These are phyloP conservation scores for Adansonia digitata DNA, from an alignment of 345 rosid genomes.

Conservation along the genomic window DNA sequence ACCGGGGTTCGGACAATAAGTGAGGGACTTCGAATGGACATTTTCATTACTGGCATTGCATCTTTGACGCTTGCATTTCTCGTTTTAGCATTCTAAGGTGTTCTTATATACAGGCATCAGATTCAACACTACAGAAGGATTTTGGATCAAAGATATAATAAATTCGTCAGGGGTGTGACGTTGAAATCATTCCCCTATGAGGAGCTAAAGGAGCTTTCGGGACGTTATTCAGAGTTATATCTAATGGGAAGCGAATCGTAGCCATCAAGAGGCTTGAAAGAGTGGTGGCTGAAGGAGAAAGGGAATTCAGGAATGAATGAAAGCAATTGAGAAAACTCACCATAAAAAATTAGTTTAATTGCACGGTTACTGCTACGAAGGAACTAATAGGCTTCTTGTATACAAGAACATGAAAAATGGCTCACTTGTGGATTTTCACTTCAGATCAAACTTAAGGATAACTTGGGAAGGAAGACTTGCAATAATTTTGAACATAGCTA, in stretches of 20 bases:
- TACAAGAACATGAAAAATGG: slow-evolving; percentile 30
- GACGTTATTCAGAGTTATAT: slow-evolving; percentile 19
- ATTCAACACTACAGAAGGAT: background rate
- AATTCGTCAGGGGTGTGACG: background rate
- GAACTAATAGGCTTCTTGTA: slow-evolving; percentile 14
- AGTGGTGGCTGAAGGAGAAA: slow-evolving; percentile 17
- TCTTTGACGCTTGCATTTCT: background rate
- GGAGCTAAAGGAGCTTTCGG: slow-evolving; percentile 18
- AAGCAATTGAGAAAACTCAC: slow-evolving; percentile 25
- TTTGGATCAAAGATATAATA: background rate
- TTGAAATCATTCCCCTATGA: background rate
- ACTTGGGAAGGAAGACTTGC: slow-evolving; percentile 21
- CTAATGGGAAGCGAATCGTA: background rate
- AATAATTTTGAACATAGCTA: slow-evolving; percentile 11
- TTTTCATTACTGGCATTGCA: slow-evolving; percentile 1
- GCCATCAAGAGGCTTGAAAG: slow-evolving; percentile 29
- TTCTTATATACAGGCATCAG: background rate
- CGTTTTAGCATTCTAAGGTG: background rate
- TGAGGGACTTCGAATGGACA: background rate
- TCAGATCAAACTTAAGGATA: background rate
- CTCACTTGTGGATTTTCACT: slow-evolving; percentile 25
- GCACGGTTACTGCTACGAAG: slow-evolving; percentile 30
- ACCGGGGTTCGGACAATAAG: background rate
- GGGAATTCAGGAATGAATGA: slow-evolving; percentile 21
- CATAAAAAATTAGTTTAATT: slow-evolving; percentile 27